Base-by-base conservation (phyloP, 192 early-diverging fungal species). In the Coemansia sp. region DNA sequence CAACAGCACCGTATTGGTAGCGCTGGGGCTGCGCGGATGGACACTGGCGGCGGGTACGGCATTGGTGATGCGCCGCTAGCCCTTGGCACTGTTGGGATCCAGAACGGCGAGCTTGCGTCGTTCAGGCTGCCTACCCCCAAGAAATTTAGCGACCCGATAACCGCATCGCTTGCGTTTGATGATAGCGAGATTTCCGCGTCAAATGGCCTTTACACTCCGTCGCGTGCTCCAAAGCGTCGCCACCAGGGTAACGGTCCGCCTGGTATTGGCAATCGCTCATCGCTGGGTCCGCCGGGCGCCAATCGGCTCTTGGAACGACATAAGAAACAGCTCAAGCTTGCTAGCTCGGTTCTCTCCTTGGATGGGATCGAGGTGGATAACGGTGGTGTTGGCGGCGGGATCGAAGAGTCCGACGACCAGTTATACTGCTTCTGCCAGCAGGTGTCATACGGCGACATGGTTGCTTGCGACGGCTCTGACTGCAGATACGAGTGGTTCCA, bases 401-500 rank as follows among this genome's bases (percentile, higher is more conserved):
- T 81, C 19, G 79, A 81, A 19, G 81, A 83, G 29, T 83, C 81
- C 13, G 79, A 84, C 38, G 83, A 84, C 68, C 79, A 73, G 61
- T 72, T 76, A 8, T 85, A 83, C 55, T 85, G 84, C 71, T 74
- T 81, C 55, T 85, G 84, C 40, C 79, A 73, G 63, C 84, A 82
- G 56, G 70, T 81, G 43, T 84, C 82, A 32, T 85, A 73, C 34
- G 84, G 84, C 46, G 79, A 85, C 29, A 85, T 85, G 84, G 76
- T 85, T 52, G 84, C 79, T 5, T 85, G 84, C 42, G 84, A 85
- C 34, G 74, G 71, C 0, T 50, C 61, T 0, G 70, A 83, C 55
- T 85, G 83, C 71, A 50, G 67, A 23, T 59, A 73, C 65, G 84
- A 85, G 75, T 85, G 84, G 84, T 85, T 84, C 73, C 84, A 85